These are phyloP conservation scores for Amylocarpus encephaloides DNA, from an alignment of 2,329 filamentous ascomycete species.

Conservation along the genomic window DNA sequence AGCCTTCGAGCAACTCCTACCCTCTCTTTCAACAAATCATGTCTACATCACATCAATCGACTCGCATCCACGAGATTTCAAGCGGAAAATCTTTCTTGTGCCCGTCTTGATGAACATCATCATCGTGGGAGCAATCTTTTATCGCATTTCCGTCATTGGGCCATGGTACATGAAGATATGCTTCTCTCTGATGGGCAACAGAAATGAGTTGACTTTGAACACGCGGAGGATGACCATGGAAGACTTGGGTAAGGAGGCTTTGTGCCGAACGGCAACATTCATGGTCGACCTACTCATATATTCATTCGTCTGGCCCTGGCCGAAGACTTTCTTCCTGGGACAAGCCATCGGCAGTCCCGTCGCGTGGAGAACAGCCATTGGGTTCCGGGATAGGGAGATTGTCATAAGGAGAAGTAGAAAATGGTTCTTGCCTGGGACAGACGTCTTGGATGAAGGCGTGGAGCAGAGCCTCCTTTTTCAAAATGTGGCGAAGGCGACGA, in stretches of 20 bases:
- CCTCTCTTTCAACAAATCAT: conserved; percentile 58
- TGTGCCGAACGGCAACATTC: conserved; percentile 55
- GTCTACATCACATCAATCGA: conserved; percentile 86
- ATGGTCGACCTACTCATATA: conserved; percentile 66
- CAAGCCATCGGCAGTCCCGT: conserved; percentile 53
- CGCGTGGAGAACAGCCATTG: conserved; percentile 65
- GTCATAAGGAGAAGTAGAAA: conserved; percentile 70
- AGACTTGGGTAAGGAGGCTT: conserved; percentile 45
- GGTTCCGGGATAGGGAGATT: conserved; percentile 74
- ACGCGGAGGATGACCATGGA: conserved; percentile 49
- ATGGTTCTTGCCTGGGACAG: conserved; percentile 55
- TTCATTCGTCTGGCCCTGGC: conserved; percentile 67
- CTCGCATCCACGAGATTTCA: conserved; percentile 60
- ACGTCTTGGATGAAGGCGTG: conserved; percentile 36
- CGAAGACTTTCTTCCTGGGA: conserved; percentile 63
- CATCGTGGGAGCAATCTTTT: conserved; percentile 57
- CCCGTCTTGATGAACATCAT: conserved; percentile 69
- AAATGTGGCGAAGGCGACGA: conserved; percentile 62
- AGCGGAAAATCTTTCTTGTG: conserved; percentile 76
- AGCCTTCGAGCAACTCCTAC: conserved; percentile 56
- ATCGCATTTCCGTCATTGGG: conserved; percentile 61
- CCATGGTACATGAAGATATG: conserved; percentile 58
- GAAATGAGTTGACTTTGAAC: conserved; percentile 60
- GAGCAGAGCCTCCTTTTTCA: conserved; percentile 52
- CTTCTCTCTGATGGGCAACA: conserved; percentile 26